Conservation (phyloP, 2,329 filamentous ascomycete genomes). For the Fusarium pseudocircinatum region DNA sequence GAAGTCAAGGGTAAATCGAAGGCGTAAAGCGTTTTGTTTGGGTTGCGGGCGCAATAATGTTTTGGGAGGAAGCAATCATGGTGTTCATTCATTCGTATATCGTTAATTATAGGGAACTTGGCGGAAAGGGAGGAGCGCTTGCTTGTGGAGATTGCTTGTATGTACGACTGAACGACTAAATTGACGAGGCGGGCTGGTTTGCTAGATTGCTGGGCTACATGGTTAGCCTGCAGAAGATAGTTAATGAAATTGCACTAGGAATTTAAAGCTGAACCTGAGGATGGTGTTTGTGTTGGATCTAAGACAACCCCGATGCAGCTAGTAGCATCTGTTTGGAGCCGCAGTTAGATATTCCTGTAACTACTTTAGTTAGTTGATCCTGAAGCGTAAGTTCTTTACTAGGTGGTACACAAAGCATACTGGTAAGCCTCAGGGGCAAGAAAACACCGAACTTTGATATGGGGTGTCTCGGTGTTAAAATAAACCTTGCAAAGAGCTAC, state of each 20-base stretch:
- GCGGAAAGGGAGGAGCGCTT: neutral
- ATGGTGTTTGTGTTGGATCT: constrained; percentile 22
- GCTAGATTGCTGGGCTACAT: neutral
- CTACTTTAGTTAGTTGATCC: neutral
- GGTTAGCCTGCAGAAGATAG: neutral
- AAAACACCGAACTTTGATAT: too few species aligned
- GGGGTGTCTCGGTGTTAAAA: too few species aligned
- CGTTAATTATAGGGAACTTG: neutral
- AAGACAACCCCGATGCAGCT: constrained; percentile 27
- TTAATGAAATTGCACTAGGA: constrained; percentile 7
- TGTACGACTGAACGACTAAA: constrained; percentile 19
- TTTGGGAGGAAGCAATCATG: constrained; percentile 3
- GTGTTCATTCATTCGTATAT: neutral
- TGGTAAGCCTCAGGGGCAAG: too few species aligned
- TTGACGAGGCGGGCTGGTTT: constrained; percentile 3
- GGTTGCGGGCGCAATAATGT: constrained; percentile 2
- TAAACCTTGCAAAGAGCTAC: too few species aligned
- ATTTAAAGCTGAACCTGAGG: constrained; percentile 10
- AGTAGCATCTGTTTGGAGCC: constrained; percentile 27
- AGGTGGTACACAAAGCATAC: neutral
- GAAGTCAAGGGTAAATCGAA: constrained; percentile 42
- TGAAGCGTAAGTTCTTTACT: constrained; percentile 15
- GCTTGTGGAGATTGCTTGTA: constrained; percentile 23
- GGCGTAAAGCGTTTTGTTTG: constrained; percentile 17
- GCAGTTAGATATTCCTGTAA: neutral